Base-by-base conservation (phyloP, 2,329 filamentous ascomycete species). In the Podosphaera fusca region DNA sequence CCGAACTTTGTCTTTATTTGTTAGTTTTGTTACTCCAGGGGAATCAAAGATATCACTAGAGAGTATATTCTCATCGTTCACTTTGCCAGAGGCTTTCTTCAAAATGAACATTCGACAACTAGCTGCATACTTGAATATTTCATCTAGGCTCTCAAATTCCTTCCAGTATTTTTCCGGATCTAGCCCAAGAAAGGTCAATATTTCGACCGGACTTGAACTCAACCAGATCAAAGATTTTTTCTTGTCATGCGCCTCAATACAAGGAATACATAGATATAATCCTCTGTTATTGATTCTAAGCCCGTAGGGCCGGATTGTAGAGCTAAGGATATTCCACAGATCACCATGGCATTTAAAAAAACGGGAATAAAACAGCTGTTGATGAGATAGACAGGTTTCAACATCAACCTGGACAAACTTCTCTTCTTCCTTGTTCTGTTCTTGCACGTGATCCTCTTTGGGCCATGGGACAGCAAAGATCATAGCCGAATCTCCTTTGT, bases 321-420 rank as follows among this genome's bases (percentile, higher is more conserved):
- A 72, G 4, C 84, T 82, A 0, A 90, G 65, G 7, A 81, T 73
- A 59, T 78, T 83, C 74, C 81, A 81, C 1, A 80, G 58, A 62
- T 90, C 85, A n/a, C 84, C 82, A 62, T 90, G 85, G 0, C 78
- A 76, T 45, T 82, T 74, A 61, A 79, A 79, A 69, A 88, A 87
- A 2, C 78, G 68, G 42, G 74, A 72, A 84, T 85, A 90, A 35
- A 73, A 71, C 60, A 77, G 73, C 56, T 68, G 63, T 12, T 69
- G 64, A 0, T 69, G 55, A 1, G 56, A 34, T 60, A 67, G 62
- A 58, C 74, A 80, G 31, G 82, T 66, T 42, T 77, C 74, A 1
- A 90, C 66, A 64, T 92, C 86, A 33, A 90, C 72, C 62, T 92
- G 86, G 3, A 86, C 75, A 63, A 74, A 76, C 0, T 60, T 65